Evolutionary conservation across 2,329 filamentous ascomycete species (phyloP).

Genomic region (Aspergillus sp.): DNA sequence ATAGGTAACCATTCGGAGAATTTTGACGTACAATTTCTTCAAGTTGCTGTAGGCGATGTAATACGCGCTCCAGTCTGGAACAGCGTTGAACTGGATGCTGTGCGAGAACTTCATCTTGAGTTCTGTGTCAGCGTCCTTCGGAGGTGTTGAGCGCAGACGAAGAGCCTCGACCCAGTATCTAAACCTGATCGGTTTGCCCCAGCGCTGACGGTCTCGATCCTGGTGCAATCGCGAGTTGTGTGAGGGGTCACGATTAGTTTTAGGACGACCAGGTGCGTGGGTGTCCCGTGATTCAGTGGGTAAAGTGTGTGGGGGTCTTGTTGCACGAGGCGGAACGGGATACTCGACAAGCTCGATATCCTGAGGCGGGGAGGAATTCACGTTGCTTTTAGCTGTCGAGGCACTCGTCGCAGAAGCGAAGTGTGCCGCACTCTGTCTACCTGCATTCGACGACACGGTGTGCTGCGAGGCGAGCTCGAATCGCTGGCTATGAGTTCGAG

Average conservation of each 20-base stretch:
- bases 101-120: constrained; percentile 99
- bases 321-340: constrained; percentile 20
- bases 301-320: constrained; percentile 14
- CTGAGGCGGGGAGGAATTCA: constrained; percentile 27
- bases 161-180: constrained; percentile 42
- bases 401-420: constrained; percentile 34
- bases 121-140: constrained; percentile 53
- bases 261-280: constrained; percentile 8
- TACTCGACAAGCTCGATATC: constrained; percentile 41
- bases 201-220: constrained; percentile 4
- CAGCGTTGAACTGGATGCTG: constrained; percentile 98
- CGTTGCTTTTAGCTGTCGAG: constrained; percentile 21
- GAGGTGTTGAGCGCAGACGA: constrained; percentile 27
- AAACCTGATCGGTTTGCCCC: constrained; percentile 27
- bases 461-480: constrained; percentile 11
- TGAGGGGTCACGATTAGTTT: neutral
- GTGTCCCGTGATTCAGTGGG: constrained; percentile 4
- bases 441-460: constrained; percentile 36
- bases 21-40: constrained; percentile 84
- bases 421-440: constrained; percentile 29
- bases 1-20: constrained; percentile 62
- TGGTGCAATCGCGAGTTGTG: neutral
- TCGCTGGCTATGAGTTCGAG: constrained; percentile 2
- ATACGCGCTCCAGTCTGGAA: constrained; percentile 98
- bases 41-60: constrained; percentile 99